Percentiles rank a stretch among this genome's conserved stretches.
Evolutionary conservation across 495 filamentous ascomycete genomes (phyloP).

Genomic region (Physcia stellaris): DNA sequence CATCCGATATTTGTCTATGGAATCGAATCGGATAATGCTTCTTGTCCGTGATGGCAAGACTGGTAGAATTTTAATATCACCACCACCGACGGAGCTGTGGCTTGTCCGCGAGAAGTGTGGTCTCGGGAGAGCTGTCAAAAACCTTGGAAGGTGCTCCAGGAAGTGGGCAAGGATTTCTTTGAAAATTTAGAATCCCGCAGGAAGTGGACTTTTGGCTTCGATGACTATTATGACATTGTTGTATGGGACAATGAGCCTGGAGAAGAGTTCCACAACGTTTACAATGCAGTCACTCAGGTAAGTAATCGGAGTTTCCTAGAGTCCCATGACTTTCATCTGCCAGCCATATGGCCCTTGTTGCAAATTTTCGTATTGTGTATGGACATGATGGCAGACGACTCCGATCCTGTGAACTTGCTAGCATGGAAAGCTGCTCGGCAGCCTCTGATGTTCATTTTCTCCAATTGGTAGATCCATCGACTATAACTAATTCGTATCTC

Average conservation of each 20-base stretch:
- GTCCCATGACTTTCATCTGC: no score
- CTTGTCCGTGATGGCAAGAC: constrained; percentile 36
- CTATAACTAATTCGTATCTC: no score
- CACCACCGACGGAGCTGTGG: constrained; percentile 31
- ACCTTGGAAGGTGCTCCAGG: constrained; percentile 24
- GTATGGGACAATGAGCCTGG: constrained; percentile 34
- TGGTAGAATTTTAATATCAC: constrained; percentile 29
- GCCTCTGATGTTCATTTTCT: no score
- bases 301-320: no score
- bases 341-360: no score
- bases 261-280: constrained; percentile 11
- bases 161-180: constrained; percentile 28
- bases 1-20: constrained; percentile 35
- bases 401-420: no score
- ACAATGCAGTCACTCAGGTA: constrained; percentile 21
- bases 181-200: constrained; percentile 22
- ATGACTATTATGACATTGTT: constrained; percentile 37
- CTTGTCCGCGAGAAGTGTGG: constrained; percentile 29
- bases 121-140: constrained; percentile 27
- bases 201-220: constrained; percentile 33
- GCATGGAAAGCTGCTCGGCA: no score
- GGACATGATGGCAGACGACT: constrained; percentile 1
- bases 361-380: not conserved
- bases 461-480: no score
- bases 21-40: constrained; percentile 24